Base-by-base conservation (phyloP, 192 early-diverging fungal species). In the Oehlia diaphana region DNA sequence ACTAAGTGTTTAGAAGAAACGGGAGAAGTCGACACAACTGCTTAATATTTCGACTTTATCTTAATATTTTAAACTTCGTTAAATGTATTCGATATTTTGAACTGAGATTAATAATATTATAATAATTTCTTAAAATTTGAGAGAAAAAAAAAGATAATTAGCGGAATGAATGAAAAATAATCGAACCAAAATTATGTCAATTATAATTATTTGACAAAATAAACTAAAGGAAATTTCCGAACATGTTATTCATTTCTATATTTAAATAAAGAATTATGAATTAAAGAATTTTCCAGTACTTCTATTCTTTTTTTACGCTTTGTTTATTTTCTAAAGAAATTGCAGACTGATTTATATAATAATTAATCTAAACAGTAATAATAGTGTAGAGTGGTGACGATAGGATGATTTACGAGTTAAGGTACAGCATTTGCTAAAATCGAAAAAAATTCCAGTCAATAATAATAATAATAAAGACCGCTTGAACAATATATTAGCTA, bases 1-100 rank as follows among this genome's bases (percentile, higher is more conserved):
- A 76, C 82, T 16, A 78, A 70, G 12, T 78, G 77, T 65, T 7
- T 50, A 61, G 37, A 42, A 47, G 73, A 79, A 72, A 23, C 53
- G 0, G 53, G 19, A 58, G 53, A 58, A n/a, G 4, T 58, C 19
- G 53, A 21, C 8, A 58, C 16, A 58, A 21, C 16, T 58, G 53
- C 53, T 58, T 58, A 21, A 58, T 42, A 16, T 53, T 58, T 21
- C 3, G 53, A 58, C 53, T 58, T 58, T 58, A 58, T 16, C 21
- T 58, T 58, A 58, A 42, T 58, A 58, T 21, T 21, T 3, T 7
- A 58, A 6, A 53, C 16, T 16, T 16, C 16, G 3, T 58, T 21
- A 7, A 21, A 58, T 1, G 16, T 21, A 21, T 58, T 21, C 16
- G 16, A 53, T 53, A 16, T 53, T 13, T 13, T 53, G 16, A 53